Percentiles rank a stretch among this genome's conserved stretches.
Evolutionary conservation across 805 yeast genomes (phyloP).

Genomic region (Saccharomycopsis lassenensis): DNA sequence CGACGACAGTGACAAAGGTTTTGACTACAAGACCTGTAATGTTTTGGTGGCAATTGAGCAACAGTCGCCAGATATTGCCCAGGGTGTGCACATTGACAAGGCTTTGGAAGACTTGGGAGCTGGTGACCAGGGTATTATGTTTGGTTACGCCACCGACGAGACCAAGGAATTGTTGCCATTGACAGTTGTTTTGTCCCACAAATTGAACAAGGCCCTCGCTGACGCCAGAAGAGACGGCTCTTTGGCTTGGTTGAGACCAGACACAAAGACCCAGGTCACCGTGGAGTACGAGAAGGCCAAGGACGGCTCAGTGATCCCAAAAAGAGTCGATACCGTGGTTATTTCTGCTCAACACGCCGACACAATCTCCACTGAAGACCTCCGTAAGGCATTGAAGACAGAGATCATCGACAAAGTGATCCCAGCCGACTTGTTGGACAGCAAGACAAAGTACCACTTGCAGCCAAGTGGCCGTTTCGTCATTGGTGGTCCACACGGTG

Average conservation of each 20-base stretch:
- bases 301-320: constrained; percentile 92
- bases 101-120: constrained; percentile 97
- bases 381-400: constrained; percentile 66
- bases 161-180: constrained; percentile 96
- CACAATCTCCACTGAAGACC: constrained; percentile 84
- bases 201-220: constrained; percentile 93
- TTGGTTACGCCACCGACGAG: constrained; percentile 98
- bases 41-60: constrained; percentile 98
- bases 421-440: constrained; percentile 84
- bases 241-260: constrained; percentile 96
- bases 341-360: constrained; percentile 98
- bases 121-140: constrained; percentile 99
- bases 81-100: constrained; percentile 94
- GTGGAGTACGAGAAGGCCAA: constrained; percentile 89
- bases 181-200: constrained; percentile 89
- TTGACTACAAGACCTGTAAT: constrained; percentile 98
- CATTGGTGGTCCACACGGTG: constrained; percentile 99
- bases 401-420: constrained; percentile 87
- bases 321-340: constrained; percentile 95
- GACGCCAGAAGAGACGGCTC: constrained; percentile 95
- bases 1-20: constrained; percentile 92
- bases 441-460: constrained; percentile 91
- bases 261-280: constrained; percentile 99
- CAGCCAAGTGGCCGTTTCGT: constrained; percentile 99
- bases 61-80: constrained; percentile 98